Base-by-base conservation (phyloP, 257 asterid genomes). In the Leptodermis oblonga region DNA sequence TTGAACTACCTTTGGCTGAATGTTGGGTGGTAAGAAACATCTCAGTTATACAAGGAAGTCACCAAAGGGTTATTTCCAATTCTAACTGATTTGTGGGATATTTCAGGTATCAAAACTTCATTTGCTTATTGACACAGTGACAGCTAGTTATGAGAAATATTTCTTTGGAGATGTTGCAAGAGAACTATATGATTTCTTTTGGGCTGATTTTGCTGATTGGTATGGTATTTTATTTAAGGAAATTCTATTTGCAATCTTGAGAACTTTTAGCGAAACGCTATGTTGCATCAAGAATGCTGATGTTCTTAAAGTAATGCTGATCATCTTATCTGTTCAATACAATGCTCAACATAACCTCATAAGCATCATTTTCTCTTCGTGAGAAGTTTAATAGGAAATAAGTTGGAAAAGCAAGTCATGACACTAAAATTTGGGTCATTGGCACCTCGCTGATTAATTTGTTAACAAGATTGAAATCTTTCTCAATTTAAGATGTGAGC, bases 181-280 rank as follows among this genome's bases (percentile, higher is more conserved):
- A 81, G 98, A 90, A 82, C 73, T 86, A 37, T 93, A 90, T 78
- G 96, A 93, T 77, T 93, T 93, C 89, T 88, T 93, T 77, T 93
- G 98, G 98, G 87, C 88, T 61, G 96, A 90, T 79, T 93, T 88
- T 85, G 98, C 98, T 69, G 98, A 93, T 80, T 93, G 98, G 98
- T 93, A 81, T 63, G 84, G 67, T 69, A 30, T 62, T 65, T 39
- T 69, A 33, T 33, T 42, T 45, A 33, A 28, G 20, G 71, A 18
- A 30, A 37, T 33, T 62, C 34, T 23, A 56, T 67, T 51, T 67
- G 14, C 14, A 41, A 14, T 46, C 48, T 48, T 17, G 46, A 9
- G 28, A 45, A 46, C 42, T 66, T 66, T 66, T 30, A 18, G 37
- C 59, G n/a, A 46, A 23, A 2, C 31, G 41, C 39, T 43, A 31